Evolutionary conservation across 495 filamentous ascomycete genomes (phyloP), one percentile per base, ranked within the genome.

Genomic region (Aspergillus ostianus): DNA sequence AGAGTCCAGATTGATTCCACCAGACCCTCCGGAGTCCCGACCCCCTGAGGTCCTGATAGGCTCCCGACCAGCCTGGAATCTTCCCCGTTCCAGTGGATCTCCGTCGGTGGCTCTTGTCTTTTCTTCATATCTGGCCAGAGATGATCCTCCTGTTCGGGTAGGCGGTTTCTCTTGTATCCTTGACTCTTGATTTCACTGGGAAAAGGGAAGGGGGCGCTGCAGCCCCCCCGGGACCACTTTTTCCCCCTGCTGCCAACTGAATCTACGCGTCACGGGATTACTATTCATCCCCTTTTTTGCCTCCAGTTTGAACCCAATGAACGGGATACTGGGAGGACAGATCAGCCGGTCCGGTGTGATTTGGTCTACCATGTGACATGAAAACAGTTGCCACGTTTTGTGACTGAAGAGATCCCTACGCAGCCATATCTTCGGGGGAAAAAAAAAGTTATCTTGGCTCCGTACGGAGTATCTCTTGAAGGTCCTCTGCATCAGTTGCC

Each of bases 81-180:
- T 55, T 58, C 65, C 62, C 62, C 62, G 59, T 56, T 29, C 57
- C 55, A 63, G 57, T 63, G 62, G 65, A 65, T 65, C 65, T n/a
- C 49, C 19, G 46, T 58, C 56, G 47, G 32, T 56, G 20, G 53
- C 41, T 41, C 36, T 41, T 12, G 4, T 41, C 13, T 41, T 13
- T 13, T 15, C 12, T 41, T 41, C 36, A 41, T 41, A 41, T 41
- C 36, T 41, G 36, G 36, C 36, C 36, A 15, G 12, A 41, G 36
- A 13, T 10, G 32, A 41, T 41, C 36, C 36, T 36, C 32, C 32
- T 9, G 7, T 36, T 36, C 32, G 2, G 32, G 32, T 9, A 36
- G 32, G 32, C 32, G 32, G 32, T 36, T 8, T 36, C 32, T 36
- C 29, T 4, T 8, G 4, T 30, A n/a, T n/a, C n/a, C n/a, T n/a